Percentiles rank a stretch among this genome's conserved stretches.
These are phyloP conservation scores for Alternaria sp. DNA, from an alignment of 2,329 filamentous ascomycete genomes.

Conservation along the genomic window DNA sequence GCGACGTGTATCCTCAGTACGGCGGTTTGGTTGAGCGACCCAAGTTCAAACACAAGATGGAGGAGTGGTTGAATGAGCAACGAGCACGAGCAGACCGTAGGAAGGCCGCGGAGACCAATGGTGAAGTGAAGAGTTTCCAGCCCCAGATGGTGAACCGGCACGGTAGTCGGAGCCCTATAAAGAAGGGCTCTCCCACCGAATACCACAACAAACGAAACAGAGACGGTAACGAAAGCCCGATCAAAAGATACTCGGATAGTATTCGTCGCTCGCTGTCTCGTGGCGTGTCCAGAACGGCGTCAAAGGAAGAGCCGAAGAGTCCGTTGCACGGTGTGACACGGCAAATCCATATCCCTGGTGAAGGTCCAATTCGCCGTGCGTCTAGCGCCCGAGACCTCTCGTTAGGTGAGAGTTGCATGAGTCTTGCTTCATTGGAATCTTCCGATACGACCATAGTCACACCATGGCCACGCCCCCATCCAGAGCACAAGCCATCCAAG, in stretches of 20 bases:
- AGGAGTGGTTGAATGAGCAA: conserved; percentile 40
- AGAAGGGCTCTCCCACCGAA: background rate
- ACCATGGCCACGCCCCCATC: conserved; percentile 13
- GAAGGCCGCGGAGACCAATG: conserved; percentile 18
- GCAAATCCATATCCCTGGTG: conserved; percentile 22
- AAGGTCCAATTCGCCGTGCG: background rate
- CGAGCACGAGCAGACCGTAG: conserved; percentile 26
- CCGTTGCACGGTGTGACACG: conserved; percentile 34
- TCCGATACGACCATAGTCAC: conserved; percentile 6
- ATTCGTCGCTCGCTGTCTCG: conserved; percentile 29
- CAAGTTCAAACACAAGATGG: conserved; percentile 37
- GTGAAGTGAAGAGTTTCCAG: conserved; percentile 15
- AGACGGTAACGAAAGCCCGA: conserved; percentile 19
- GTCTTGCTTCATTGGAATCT: conserved; percentile 1
- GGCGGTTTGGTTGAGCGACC: conserved; percentile 44
- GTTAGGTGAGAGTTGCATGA: background rate
- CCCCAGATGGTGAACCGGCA: conserved; percentile 11
- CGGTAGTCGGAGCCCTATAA: background rate
- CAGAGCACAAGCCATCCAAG: conserved; percentile 18
- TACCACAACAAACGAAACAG: background rate
- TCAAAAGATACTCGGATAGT: conserved; percentile 30
- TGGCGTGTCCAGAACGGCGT: conserved; percentile 8
- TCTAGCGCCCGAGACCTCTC: background rate
- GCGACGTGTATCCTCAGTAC: conserved; percentile 40
- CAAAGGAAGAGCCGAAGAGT: conserved; percentile 27